Base-by-base conservation (phyloP, 805 yeast species). In the Debaryomyces castellii region DNA sequence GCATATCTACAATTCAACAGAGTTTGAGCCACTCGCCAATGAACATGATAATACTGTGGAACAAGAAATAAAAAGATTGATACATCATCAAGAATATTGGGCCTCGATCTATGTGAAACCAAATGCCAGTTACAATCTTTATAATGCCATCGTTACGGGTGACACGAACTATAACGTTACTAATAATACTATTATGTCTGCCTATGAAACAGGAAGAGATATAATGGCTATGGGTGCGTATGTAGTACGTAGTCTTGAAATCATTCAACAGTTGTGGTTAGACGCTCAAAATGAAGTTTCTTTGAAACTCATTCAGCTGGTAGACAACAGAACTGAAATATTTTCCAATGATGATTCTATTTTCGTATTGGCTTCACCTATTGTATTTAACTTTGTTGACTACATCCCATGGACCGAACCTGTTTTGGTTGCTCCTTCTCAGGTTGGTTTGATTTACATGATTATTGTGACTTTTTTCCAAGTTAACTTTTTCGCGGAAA, bases 391-490 rank as follows among this genome's bases (percentile, higher is more conserved):
- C 1, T 61, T 52, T 33, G 36, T 56, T 2, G 89, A 86, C 55
- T 62, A 70, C 41, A 67, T 71, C n/a, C 87, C 87, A 2, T 70
- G 67, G 43, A 62, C 63, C 1, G 67, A 80, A 53, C 68, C 78
- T 2, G 81, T 78, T 4, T 58, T 82, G 11, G 53, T 75, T 37
- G 90, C 90, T 0, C 89, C 91, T 4, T 62, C 81, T 4, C 92
- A 86, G 60, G 83, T 87, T 48, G 94, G 94, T 42, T 73, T 85
- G 51, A 83, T 87, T 60, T 87, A 81, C 59, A 69, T 85, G 59
- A 76, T 87, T 54, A 81, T 87, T 59, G 61, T 86, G 46, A 81
- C 92, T 3, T 85, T 88, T 59, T 85, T 88, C 75, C 84, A 82
- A 53, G 76, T 85, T 54, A 77, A 73, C 62, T 77, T 86, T 69